Evolutionary conservation across 768 basidiomycete genomes (phyloP), one percentile per base, ranked within the genome.

Genomic region (Suillus ampliporus): DNA sequence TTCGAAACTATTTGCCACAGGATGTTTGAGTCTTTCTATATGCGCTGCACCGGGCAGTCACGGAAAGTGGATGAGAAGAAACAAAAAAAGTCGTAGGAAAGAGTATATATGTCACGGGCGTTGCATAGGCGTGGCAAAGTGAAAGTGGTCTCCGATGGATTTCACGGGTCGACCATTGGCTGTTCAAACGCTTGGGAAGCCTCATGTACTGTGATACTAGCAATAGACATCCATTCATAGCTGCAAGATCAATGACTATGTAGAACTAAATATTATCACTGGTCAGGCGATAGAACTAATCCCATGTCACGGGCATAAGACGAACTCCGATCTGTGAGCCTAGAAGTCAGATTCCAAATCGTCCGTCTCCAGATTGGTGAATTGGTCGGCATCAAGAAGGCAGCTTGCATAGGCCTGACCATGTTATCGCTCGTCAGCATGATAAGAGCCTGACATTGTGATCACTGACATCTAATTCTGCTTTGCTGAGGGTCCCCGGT

Each of bases 301-400:
- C 34, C 13, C 34, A n/a, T 53, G 34, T 35, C 51, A 34, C 31
- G 28, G 19, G 9, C 28, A 38, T n/a, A 14, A 28, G 65, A 35
- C 23, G 47, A 37, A 64, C 10, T 26, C 13, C 41, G 46, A 21
- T 21, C 10, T 5, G 11, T 67, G 58, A 67, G 38, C 26, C 65
- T 65, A 74, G 63, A 64, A 69, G 26, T 75, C 73, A 17, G 70
- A 75, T 46, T 77, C 67, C 62, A 75, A 76, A 13, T 60, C 50
- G 23, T 65, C 63, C 26, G 70, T 69, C 60, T 70, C 76, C 35
- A 82, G 58, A 21, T 73, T 1, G 2, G 62, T 71, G 4, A 80
- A 65, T 57, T 81, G 79, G 28, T 73, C 69, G 17, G 77, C 72
- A 48, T 70, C 72, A 9, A 82, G 65, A 2, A 82, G 61, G 60